A percentile compares a stretch with the other conserved stretches of the same genome.
Conservation (phyloP, 2,329 filamentous ascomycete species). For the Colletotrichum sp. region DNA sequence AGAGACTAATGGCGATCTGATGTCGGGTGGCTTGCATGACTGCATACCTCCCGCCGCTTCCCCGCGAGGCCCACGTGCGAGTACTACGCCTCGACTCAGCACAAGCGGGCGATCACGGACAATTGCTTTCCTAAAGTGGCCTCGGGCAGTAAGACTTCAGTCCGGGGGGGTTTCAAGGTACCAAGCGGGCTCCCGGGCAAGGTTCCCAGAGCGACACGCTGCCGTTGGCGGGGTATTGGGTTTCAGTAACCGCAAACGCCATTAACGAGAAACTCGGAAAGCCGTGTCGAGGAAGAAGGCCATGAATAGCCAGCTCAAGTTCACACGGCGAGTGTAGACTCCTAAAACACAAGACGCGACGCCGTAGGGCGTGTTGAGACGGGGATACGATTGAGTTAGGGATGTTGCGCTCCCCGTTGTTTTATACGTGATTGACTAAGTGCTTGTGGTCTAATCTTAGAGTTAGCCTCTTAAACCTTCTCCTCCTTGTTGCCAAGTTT, state of each 20-base stretch:
- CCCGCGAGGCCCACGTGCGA: background rate
- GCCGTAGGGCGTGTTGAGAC: background rate
- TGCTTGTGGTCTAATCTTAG: background rate
- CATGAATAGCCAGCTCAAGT: background rate
- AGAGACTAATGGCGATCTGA: background rate
- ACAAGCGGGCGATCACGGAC: background rate
- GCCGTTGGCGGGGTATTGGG: background rate
- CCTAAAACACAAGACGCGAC: background rate
- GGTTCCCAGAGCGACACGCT: background rate
- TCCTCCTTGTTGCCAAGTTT: background rate
- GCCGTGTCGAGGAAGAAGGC: background rate
- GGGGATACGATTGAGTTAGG: background rate
- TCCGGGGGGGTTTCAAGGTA: background rate
- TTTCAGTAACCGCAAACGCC: background rate
- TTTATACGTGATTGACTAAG: background rate
- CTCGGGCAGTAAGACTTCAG: background rate
- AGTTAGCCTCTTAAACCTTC: background rate
- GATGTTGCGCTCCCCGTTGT: background rate
- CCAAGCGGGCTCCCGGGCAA: background rate
- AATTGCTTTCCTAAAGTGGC: background rate
- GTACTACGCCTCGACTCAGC: background rate
- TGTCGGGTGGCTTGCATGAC: background rate
- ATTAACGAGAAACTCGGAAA: background rate
- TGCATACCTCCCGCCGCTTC: background rate
- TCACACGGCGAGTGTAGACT: background rate